Conservation (phyloP, 2,329 filamentous ascomycete genomes). For the Zelopaecilomyces penicillatus region DNA sequence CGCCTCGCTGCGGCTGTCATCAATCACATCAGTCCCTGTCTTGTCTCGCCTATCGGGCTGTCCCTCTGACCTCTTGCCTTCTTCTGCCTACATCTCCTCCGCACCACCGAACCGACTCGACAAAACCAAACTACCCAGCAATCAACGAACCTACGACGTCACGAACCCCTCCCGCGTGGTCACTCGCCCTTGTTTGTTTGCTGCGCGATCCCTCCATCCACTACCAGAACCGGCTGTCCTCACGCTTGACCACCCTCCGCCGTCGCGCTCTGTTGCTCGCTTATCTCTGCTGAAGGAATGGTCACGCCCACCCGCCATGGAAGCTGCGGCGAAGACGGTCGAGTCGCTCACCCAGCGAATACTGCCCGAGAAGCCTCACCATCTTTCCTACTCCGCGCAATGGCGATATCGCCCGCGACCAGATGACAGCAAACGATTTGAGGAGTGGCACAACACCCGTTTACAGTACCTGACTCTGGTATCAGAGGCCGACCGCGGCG, state of each 20-base stretch:
- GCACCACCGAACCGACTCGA: background rate
- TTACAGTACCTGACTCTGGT: constrained; percentile 51
- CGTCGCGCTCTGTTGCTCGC: constrained; percentile 16
- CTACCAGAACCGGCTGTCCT: constrained; percentile 7
- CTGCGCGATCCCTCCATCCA: constrained; percentile 10
- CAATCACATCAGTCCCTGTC: too few relatives aligned
- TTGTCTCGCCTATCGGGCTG: too few relatives aligned
- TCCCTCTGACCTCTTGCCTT: background rate
- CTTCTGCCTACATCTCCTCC: background rate
- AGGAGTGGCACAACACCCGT: constrained; percentile 41
- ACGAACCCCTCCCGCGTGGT: constrained; percentile 1
- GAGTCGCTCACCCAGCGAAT: constrained; percentile 43
- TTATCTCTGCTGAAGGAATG: constrained; percentile 25
- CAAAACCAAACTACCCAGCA: background rate
- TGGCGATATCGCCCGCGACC: constrained; percentile 38
- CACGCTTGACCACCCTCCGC: constrained; percentile 12
- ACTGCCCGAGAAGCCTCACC: constrained; percentile 44
- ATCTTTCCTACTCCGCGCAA: constrained; percentile 41
- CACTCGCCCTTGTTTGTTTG: constrained; percentile 12
- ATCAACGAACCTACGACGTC: background rate
- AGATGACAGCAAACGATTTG: constrained; percentile 30
- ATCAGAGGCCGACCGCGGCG: constrained; percentile 49
- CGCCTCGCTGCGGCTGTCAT: too few relatives aligned
- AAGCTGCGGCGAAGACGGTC: constrained; percentile 50
- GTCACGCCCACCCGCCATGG: constrained; percentile 41